Evolutionary conservation across 2,329 filamentous ascomycete species (phyloP), one percentile per base, ranked within the genome.

Genomic region (Helotiales sp.): DNA sequence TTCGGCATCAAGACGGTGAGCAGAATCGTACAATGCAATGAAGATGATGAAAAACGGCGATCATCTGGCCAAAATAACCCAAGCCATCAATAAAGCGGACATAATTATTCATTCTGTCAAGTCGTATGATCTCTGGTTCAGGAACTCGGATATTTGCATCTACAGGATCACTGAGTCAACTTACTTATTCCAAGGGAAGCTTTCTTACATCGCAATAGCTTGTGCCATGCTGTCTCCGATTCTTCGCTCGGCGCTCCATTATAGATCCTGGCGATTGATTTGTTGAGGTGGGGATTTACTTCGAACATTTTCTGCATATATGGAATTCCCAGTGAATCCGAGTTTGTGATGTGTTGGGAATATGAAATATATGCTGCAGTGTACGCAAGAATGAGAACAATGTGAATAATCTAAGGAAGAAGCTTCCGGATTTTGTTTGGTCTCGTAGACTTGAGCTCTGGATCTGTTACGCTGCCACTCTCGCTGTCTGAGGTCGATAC

Each of bases 91-190:
- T 55, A 30, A 55, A 55, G 0, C 52, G 52, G 32, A 55, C 52
- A 22, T 28, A 55, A 10, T 55, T 32, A 1, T 55, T 30, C 28
- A 55, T n/a, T 22, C 52, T 32, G 20, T 55, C 52, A 34, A 55
- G 52, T 6, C 52, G 52, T 15, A 10, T 55, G 5, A 55, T 55
- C 17, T 55, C 52, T 4, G 1, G 5, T 37, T 55, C 52, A 8
- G 52, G 52, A 55, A 55, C 52, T 10, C 52, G 28, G 5, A 55
- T 55, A 30, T 55, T 55, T 13, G 52, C 52, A 55, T 55, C 52
- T 55, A 22, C 10, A 26, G 8, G 17, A 20, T 24, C 17, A 6
- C 3, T 55, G 7, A 55, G 22, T 37, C 17, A 20, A 8, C 11
- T 15, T 17, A 5, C 5, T 22, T 15, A 8, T 32, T 11, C 3